Evolutionary conservation across 179 eudicot species (phyloP).

Genomic region (Carnegiea gigantea): DNA sequence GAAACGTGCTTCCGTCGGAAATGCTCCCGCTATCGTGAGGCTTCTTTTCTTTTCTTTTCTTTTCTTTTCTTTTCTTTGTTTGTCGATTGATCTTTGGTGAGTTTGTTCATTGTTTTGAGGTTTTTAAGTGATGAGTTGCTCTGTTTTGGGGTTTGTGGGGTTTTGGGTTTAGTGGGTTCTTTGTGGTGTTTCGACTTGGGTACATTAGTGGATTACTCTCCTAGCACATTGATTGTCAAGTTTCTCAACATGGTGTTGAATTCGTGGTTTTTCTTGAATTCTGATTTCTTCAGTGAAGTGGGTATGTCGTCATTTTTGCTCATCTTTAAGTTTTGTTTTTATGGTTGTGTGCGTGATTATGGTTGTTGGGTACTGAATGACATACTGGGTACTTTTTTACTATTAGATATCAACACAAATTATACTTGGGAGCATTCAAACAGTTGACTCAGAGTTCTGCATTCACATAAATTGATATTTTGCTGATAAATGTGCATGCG

Average conservation of each 20-base stretch:
- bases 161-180: not conserved
- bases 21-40: conserved; percentile 10
- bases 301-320: not conserved
- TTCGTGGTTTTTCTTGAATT: not conserved
- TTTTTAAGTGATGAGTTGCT: not conserved
- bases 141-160: not conserved
- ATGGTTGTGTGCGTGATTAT: not conserved
- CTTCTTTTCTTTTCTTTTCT: not conserved
- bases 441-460: not conserved
- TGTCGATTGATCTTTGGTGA: not conserved
- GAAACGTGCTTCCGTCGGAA: conserved; percentile 23
- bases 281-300: not conserved
- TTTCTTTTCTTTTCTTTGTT: too few relatives aligned
- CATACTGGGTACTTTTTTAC: not conserved
- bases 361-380: not conserved
- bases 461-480: not conserved
- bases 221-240: not conserved
- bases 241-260: not conserved
- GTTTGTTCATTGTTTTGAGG: too few relatives aligned
- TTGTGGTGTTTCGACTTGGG: not conserved
- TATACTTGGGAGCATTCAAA: not conserved
- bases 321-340: not conserved
- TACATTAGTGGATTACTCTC: not conserved
- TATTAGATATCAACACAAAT: not conserved
- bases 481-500: too few relatives aligned